Evolutionary conservation across 2,329 filamentous ascomycete species (phyloP).

Genomic region (Alternaria sp.): DNA sequence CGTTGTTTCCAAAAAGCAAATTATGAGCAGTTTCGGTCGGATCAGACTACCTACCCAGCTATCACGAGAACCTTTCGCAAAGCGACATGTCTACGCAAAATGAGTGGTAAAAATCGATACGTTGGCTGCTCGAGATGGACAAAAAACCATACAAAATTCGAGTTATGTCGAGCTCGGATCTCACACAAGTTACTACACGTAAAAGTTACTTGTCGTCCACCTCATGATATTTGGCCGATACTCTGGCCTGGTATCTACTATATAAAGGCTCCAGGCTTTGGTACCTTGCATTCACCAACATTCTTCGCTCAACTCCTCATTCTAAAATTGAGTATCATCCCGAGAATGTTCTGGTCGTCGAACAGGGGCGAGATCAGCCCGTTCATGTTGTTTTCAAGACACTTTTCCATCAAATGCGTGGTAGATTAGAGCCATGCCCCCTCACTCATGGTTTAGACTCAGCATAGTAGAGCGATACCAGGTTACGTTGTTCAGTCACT

Average conservation of each 20-base stretch:
- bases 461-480: background rate
- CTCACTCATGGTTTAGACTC: background rate
- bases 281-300: background rate
- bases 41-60: background rate
- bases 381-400: background rate
- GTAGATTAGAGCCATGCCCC: background rate
- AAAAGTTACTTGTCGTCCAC: too few species aligned
- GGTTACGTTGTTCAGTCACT: background rate
- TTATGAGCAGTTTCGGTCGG: background rate
- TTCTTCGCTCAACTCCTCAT: background rate
- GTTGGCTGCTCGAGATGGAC: too few species aligned
- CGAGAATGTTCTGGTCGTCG: background rate
- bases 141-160: too few species aligned
- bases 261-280: background rate
- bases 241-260: background rate
- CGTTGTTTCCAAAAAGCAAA: background rate
- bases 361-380: rapidly evolving
- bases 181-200: too few species aligned
- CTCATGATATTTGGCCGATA: too few species aligned
- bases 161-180: background rate
- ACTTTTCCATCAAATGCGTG: rapidly evolving
- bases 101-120: too few species aligned
- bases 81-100: too few species aligned
- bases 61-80: too few species aligned
- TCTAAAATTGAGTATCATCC: background rate